Percentiles rank a stretch among this genome's conserved stretches.
Conservation (phyloP, 2,329 filamentous ascomycete genomes). For the Diaporthe sp. region DNA sequence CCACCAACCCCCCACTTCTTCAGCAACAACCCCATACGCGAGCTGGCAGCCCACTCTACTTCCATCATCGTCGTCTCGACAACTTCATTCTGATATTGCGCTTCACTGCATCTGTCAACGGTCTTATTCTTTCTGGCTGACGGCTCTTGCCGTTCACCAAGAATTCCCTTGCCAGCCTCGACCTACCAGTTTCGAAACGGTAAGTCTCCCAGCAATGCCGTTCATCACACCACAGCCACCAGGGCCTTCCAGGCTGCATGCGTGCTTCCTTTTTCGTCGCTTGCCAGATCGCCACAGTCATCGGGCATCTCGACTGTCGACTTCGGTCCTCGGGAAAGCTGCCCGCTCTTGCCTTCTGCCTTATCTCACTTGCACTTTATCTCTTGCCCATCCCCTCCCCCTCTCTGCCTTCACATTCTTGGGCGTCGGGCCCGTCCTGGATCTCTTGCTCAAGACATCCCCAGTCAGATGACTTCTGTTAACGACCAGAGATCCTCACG, state of each 20-base stretch:
- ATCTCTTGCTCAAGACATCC: background rate
- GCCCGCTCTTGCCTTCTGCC: background rate
- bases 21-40: slow-evolving; percentile 1
- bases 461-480: background rate
- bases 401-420: background rate
- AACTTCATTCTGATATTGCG: slow-evolving; percentile 6
- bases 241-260: background rate
- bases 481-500: background rate
- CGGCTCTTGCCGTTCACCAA: background rate
- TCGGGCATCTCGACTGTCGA: background rate
- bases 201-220: background rate
- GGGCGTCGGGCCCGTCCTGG: too few species aligned
- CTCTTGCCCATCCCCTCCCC: background rate
- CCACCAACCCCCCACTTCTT: slow-evolving; percentile 1
- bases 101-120: background rate
- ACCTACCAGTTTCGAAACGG: background rate
- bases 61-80: background rate
- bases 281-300: background rate
- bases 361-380: background rate
- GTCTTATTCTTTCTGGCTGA: background rate
- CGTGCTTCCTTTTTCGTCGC: background rate
- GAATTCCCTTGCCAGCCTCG: background rate
- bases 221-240: background rate
- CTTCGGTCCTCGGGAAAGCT: slow-evolving; percentile 2
- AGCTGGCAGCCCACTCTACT: background rate